Evolutionary conservation across 2,329 filamentous ascomycete genomes (phyloP), one percentile per base, ranked within the genome.

Genomic region (Verticillium isaacii): DNA sequence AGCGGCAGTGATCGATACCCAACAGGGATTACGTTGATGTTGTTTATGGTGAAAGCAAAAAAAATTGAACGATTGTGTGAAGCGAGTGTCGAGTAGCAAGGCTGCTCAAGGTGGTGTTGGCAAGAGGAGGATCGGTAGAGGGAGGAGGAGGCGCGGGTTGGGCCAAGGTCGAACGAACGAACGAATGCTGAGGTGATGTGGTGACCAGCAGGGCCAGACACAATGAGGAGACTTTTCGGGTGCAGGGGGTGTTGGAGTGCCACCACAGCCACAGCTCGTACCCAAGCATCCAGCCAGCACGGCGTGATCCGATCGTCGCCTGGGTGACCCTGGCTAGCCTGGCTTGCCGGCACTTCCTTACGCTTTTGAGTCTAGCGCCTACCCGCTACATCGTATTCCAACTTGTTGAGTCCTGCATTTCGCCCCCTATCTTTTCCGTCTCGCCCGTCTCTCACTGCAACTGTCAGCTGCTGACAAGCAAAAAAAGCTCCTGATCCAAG

Each of bases 301-400:
- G 45, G 45, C 45, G 17, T 23, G 32, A 23, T 36, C 55, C 15
- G 57, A 58, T 58, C 57, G 39, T 58, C 57, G 23, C 57, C 57
- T 58, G 39, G 57, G 57, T 50, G 57, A 50, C 57, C 57, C 57
- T 32, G 37, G 57, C 19, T 32, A 45, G 36, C 25, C 34, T 57
- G 29, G 23, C 25, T 39, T 25, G n/a, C 19, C 45, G 45, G 45
- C 45, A 41, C 25, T 23, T 32, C 15, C 17, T 58, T 32, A 50
- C 57, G 23, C 15, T 15, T 45, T 58, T 17, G 19, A n/a, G 57
- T 4, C 14, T 58, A 58, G 57, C 57, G 25, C 37, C 29, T 12
- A 14, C 50, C 57, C 57, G 34, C 37, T 17, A 12, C 25, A 58
- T 58, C 57, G 57, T 58, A 58, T 58, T 58, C 57, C 29, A 23